Evolutionary conservation across 805 yeast species (phyloP), one percentile per base, ranked within the genome.

Genomic region (Scheffersomyces ergatensis): DNA sequence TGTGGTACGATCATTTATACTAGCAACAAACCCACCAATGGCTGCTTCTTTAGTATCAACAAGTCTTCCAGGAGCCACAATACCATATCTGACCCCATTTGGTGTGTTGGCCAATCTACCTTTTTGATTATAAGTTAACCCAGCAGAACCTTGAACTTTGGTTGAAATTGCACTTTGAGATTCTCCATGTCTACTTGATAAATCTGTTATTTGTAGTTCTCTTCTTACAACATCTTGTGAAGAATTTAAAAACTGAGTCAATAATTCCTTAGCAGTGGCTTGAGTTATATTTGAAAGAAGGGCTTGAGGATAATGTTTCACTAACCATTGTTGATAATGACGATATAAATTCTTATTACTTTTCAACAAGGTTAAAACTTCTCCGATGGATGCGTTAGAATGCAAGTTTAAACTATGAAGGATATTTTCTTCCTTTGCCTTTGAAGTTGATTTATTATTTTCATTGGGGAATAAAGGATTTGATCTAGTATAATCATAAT

Each of bases 21-120:
- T 57, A 19, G 71, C 68, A 16, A 70, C 55, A 39, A 70, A 65
- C 5, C 75, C 75, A 40, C 70, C 75, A 43, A 81, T 70, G 7
- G 86, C 89, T 21, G 76, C 74, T 43, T 65, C 70, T 46, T 67
- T 62, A 32, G 72, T 62, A 40, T 68, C 68, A 34, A 77, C 65
- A 34, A 78, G 63, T 69, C 96, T 79, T 44, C 92, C 95, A 13
- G 89, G 86, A 15, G 78, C 79, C 32, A 83, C 70, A 39, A 65
- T 65, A 20, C 74, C 76, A 42, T 72, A 62, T 35, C 74, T 65
- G 18, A 80, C 62, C 37, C 96, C 95, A 52, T 82, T 78, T 17
- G 95, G 93, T 3, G 85, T 70, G 57, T 80, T 84, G 43, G 67
- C 57, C 29, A 88, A 64, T 57, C 88, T 76, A 5, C 95, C 95